phyloP scores from a whole-genome alignment of 2,329 filamentous ascomycete species.

The Aspergillus fischeri region DNA sequence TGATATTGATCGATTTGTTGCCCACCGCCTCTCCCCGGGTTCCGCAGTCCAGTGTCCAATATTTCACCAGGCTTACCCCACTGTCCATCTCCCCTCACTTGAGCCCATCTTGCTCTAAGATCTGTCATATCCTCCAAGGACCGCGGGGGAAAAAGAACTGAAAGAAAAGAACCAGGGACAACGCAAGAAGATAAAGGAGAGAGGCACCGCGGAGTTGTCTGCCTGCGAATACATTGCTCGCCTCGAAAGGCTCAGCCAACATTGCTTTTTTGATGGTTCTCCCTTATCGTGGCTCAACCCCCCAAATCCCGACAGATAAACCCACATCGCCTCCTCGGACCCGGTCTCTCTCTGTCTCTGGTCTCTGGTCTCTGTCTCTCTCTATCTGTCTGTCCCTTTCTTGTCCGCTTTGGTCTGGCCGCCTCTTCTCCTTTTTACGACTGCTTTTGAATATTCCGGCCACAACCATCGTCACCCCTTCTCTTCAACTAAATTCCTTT shows the following conservation, averaged over 20 bases:
- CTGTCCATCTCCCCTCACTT: neutral
- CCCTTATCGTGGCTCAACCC: neutral
- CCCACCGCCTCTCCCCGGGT: neutral
- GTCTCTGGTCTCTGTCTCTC: neutral
- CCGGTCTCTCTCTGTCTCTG: neutral
- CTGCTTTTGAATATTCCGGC: neutral
- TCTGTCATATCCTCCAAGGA: neutral
- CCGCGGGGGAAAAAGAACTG: neutral
- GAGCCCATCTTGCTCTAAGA: neutral
- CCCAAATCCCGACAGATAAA: neutral
- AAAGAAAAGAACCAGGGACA: neutral
- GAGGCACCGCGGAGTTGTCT: neutral
- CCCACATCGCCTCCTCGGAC: neutral
- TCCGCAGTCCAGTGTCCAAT: neutral
- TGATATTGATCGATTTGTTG: neutral
- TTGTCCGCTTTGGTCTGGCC: neutral
- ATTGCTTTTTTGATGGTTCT: neutral
- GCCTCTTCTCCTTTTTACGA: slow-evolving; percentile 4
- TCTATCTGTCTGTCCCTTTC: neutral
- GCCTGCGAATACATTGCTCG: neutral
- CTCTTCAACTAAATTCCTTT: slow-evolving; percentile 9
- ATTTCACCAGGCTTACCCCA: neutral
- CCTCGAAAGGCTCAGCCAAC: neutral
- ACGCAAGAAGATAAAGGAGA: neutral
- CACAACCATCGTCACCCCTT: neutral